Evolutionary conservation across 2,329 filamentous ascomycete genomes (phyloP).

Genomic region (Cercospora sesami): DNA sequence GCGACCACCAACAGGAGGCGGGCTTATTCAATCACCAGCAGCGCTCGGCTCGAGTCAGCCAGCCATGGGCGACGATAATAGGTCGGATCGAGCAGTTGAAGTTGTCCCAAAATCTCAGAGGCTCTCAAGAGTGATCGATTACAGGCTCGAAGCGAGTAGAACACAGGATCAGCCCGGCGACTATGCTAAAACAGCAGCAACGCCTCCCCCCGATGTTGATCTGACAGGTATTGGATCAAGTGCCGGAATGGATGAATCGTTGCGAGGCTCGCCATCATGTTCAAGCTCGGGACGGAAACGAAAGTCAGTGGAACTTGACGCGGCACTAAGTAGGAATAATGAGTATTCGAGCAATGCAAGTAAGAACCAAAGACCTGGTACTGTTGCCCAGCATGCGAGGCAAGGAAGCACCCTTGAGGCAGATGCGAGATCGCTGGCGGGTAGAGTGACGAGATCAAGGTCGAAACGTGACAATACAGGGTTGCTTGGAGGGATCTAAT

Average conservation of each 20-base stretch:
- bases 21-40: too few relatives aligned
- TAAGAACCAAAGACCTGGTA: not conserved
- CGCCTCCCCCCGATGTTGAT: not conserved
- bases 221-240: not conserved
- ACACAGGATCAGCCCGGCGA: not conserved
- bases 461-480: too few relatives aligned
- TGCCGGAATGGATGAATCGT: not conserved
- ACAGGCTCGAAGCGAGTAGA: not conserved
- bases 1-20: too few relatives aligned
- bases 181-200: not conserved
- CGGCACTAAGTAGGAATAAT: not conserved
- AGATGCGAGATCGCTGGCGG: too few relatives aligned
- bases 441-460: too few relatives aligned
- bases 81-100: too few relatives aligned
- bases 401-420: not conserved
- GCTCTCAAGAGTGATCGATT: not conserved
- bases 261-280: not conserved
- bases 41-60: too few relatives aligned
- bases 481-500: too few relatives aligned
- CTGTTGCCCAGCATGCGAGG: not conserved
- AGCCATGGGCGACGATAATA: too few relatives aligned
- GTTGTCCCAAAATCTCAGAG: not conserved
- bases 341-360: not conserved
- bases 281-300: not conserved
- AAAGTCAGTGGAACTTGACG: not conserved